Base-by-base conservation (phyloP, 306 rosid species). In the Vigna radiata region DNA sequence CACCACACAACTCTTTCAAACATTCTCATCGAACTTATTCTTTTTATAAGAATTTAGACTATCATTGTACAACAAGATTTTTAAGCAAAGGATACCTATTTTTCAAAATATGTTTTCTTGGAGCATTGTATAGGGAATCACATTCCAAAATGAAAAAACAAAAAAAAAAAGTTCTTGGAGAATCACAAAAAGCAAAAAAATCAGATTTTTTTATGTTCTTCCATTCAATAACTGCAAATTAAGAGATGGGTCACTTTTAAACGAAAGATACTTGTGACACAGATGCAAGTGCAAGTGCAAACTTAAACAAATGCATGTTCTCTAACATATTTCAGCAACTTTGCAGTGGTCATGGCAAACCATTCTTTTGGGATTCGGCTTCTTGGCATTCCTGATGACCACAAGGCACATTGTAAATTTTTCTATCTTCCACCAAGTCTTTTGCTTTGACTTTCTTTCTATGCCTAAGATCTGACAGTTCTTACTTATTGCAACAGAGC, bases 341-440 rank as follows among this genome's bases (percentile, higher is more conserved):
- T 82, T 87, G 89, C 98, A 96, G 98, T 96, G 99, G 98, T 90
- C 96, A 60, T 89, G 97, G 97, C 91, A 89, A 87, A 89, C 99
- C 21, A 82, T 96, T 73, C 54, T 90, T 49, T 77, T 96, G 84
- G 99, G 97, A 69, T 41, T 83, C 8, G 8, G 91, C 81, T 92
- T 96, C 88, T 76, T 96, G 31, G 58, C 80, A 62, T 88, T 92
- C 70, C 81, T 96, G 29, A 85, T 92, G 84, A 65, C 73, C 71
- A 85, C 99, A 53, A 91, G 96, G 54, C 91, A 92, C 74, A 86
- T 96, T 61, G 98, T 96, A 87, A 92, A 89, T 76, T 37, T 62
- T 63, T 69, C 58, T 58, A 36, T 61, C 72, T 44, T 83, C 19
- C 63, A 52, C n/a, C 19, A 47, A 0, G 2, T 21, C n/a, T 39